A percentile compares a stretch with the other conserved stretches of the same genome.
These are phyloP conservation scores for Hypoxylon sp. DNA, from an alignment of 2,329 filamentous ascomycete genomes.

Conservation along the genomic window DNA sequence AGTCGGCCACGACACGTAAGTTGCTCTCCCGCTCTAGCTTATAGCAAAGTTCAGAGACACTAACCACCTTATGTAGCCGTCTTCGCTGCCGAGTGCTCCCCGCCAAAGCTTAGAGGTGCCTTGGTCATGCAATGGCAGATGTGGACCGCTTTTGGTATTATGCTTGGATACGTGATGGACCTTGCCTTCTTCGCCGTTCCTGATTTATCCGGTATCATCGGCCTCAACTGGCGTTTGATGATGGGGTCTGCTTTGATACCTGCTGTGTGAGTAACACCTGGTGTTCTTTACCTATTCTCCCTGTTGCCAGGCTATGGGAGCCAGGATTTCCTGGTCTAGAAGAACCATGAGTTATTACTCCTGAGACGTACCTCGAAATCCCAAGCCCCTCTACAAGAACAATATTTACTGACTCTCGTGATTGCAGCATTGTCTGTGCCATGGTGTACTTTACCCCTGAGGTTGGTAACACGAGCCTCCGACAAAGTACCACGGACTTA, in stretches of 20 bases:
- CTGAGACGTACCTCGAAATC: no score
- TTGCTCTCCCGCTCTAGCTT: not conserved
- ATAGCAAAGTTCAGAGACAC: not conserved
- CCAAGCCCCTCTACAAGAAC: no score
- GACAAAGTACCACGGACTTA: not conserved
- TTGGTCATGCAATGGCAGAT: constrained; percentile 80
- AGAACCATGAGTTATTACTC: no score
- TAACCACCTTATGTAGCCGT: constrained; percentile 59
- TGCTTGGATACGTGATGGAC: constrained; percentile 70
- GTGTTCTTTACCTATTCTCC: no score
- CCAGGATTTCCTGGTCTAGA: no score
- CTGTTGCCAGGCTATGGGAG: no score
- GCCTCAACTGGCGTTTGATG: constrained; percentile 76
- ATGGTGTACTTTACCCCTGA: constrained; percentile 61
- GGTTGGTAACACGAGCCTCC: constrained; percentile 49
- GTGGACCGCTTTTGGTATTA: constrained; percentile 66
- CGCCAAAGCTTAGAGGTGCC: constrained; percentile 73
- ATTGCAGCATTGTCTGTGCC: constrained; percentile 59
- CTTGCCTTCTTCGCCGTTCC: constrained; percentile 70
- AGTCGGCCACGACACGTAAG: constrained; percentile 72
- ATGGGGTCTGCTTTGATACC: constrained; percentile 75
- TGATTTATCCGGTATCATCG: constrained; percentile 64
- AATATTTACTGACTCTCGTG: no score
- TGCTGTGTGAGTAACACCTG: constrained; percentile 55
- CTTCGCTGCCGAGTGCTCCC: constrained; percentile 76